Evolutionary conservation across 2,329 filamentous ascomycete species (phyloP), one percentile per base, ranked within the genome.

Genomic region (Hymenoscyphus infarciens): DNA sequence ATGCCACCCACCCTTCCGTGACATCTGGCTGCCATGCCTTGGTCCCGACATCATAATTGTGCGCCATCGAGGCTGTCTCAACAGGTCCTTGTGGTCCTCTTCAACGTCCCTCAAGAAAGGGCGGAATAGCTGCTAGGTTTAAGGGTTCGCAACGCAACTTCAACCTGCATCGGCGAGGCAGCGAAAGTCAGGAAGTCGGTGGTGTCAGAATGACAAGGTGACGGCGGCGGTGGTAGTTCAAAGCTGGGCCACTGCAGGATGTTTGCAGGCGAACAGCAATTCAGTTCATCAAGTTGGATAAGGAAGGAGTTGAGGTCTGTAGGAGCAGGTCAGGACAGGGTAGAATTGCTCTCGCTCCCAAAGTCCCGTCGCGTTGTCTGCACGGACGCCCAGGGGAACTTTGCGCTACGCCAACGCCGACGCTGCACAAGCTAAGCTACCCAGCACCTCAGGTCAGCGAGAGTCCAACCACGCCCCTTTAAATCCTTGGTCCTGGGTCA

Each of bases 1-100:
- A 97, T 75, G 93, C 90, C 77, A 99, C 87, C 94, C 95, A 99
- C 80, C 95, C 95, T 79, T 99, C 94, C 66, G 91, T 91, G 76
- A 86, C 81, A 82, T 99, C 95, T 72, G 95, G 93, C 85, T 98
- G 95, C 95, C 95, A 99, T 76, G 93, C 95, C 85, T 92, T 88
- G 74, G 94, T 98, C 75, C 94, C 95, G 75, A 97, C 87, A 83
- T 98, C 93, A 81, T 96, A 98, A 76, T 86, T 91, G 79, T 96
- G 90, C 81, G 92, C 91, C 93, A 97, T 96, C 64, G 69, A 66
- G 68, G 66, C 70, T 59, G 61, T 68, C 55, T 66, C 60, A 62
- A 61, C 58, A 59, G 57, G 55, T 57, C 62, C 42, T 33, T 57
- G 49, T 49, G 56, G 54, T 57, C 57, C 60, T 69, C 64, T 60